Evolutionary conservation across 176 grass and related monocot genomes (phyloP), one percentile per base, ranked within the genome.

Genomic region (Echinochloa phyllopogon): DNA sequence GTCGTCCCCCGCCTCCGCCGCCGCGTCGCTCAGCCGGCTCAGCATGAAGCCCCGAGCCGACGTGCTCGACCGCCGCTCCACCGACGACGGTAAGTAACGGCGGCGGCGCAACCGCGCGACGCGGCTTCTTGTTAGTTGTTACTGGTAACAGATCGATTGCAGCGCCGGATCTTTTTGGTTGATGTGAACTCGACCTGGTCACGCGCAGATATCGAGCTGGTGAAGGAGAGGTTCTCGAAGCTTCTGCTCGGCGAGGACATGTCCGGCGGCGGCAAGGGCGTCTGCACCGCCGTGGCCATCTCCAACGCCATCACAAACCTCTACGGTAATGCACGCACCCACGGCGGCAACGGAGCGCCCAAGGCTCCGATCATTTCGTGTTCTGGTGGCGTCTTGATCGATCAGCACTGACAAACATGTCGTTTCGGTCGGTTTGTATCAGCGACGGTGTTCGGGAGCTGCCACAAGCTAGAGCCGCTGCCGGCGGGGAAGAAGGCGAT

Each of bases 281-380:
- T 98, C 64, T 98, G 93, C 87, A 90, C 93, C 25, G 96, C 96
- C 67, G 96, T 91, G 25, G 93, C 96, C 76, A 93, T 98, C 64
- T 98, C 96, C 74, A 98, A 98, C 68, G 93, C 96, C 87, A 95
- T 98, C 71, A 98, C 96, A 82, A 98, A 98, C 85, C 93, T 98
- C 37, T 98, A 98, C 81, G 96, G 94, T 97, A 92, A 92, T 25
- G 25, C 3, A 23, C 39, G 72, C 72, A 33, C 29, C 1, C 58
- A 44, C 49, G 14, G 8, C 49, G 14, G 29, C 52, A 23, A 56
- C 24, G 65, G 33, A 44, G 16, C n/a, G n/a, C n/a, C 21, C 49
- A 81, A n/a, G 42, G 61, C 10, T 56, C 5, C 60, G 16, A 39
- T 29, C 38, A 2, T n/a, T 25, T 65, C 76, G 25, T 37, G 42